Evolutionary conservation across 179 eudicot genomes (phyloP).

Genomic region (Monotropa hypopitys): DNA sequence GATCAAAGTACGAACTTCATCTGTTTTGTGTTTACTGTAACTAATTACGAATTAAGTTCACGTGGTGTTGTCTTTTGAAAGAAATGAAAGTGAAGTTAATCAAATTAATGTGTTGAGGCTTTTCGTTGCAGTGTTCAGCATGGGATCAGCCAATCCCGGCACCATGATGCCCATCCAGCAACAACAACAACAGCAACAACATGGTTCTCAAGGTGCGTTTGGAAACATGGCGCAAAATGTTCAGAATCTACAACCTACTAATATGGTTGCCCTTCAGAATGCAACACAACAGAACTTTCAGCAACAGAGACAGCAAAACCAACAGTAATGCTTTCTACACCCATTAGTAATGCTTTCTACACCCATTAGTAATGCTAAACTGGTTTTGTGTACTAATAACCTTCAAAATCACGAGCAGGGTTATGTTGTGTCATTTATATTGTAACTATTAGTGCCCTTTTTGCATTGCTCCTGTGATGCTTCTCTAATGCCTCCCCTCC

Average conservation of each 20-base stretch:
- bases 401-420: background rate
- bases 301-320: conserved; percentile 77
- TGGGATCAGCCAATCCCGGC: conserved; percentile 59
- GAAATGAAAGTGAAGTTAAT: background rate
- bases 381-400: background rate
- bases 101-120: conserved; percentile 8
- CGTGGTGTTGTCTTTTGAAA: background rate
- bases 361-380: background rate
- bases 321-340: conserved; percentile 26
- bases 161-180: conserved; percentile 70
- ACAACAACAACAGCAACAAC: conserved; percentile 36
- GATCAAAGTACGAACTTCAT: conserved; percentile 66
- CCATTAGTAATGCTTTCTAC: too few species aligned
- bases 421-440: background rate
- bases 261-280: conserved; percentile 52
- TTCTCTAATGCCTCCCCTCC: background rate
- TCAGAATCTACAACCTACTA: conserved; percentile 61
- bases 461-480: too few species aligned
- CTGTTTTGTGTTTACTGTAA: background rate
- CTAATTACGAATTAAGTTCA: background rate
- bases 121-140: conserved; percentile 47
- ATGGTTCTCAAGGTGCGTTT: conserved; percentile 50
- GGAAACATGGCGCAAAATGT: conserved; percentile 60
- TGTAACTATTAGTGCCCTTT: background rate
- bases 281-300: conserved; percentile 62